A percentile compares a stretch with the other conserved stretches of the same genome.
Evolutionary conservation across 176 grass and related monocot species (phyloP).

Genomic region (Themeda triandra): DNA sequence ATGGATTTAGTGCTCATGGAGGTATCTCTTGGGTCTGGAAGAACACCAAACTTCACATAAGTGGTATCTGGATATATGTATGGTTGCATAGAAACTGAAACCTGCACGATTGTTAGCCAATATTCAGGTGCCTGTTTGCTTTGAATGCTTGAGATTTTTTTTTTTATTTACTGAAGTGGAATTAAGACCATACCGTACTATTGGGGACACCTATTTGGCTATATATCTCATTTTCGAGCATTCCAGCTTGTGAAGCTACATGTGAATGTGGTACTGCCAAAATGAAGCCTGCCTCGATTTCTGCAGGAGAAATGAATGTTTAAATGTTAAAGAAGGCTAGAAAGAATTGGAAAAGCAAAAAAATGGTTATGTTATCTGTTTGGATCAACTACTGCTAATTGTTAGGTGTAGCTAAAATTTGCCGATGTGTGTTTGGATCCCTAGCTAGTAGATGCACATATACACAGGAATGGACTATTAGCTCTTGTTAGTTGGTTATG

Average conservation of each 20-base stretch:
- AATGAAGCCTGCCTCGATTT: slow-evolving; percentile 52
- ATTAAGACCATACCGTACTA: slow-evolving; percentile 14
- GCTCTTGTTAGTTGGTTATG: not conserved
- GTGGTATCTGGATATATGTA: slow-evolving; percentile 6
- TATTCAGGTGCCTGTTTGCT: not conserved
- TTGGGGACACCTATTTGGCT: slow-evolving; percentile 35
- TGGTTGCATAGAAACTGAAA: slow-evolving; percentile 25
- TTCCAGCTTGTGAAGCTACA: slow-evolving; percentile 10
- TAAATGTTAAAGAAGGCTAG: not conserved
- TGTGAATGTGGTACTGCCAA: slow-evolving; percentile 18
- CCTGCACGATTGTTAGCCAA: slow-evolving; percentile 32
- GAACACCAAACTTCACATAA: slow-evolving; percentile 37
- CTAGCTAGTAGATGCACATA: not conserved
- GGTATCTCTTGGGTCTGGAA: slow-evolving; percentile 35
- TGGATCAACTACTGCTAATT: not conserved
- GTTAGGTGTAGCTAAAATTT: not conserved
- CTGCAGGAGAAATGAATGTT: slow-evolving; percentile 24
- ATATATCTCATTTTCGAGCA: slow-evolving; percentile 39
- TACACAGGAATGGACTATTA: not conserved
- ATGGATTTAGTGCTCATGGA: slow-evolving; percentile 29
- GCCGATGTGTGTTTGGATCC: not conserved
- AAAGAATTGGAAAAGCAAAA: not conserved
- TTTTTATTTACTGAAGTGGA: not conserved
- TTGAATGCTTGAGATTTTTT: not conserved
- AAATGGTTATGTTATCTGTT: not conserved